Conservation (phyloP, 345 rosid species). For the Mercurialis annua region DNA sequence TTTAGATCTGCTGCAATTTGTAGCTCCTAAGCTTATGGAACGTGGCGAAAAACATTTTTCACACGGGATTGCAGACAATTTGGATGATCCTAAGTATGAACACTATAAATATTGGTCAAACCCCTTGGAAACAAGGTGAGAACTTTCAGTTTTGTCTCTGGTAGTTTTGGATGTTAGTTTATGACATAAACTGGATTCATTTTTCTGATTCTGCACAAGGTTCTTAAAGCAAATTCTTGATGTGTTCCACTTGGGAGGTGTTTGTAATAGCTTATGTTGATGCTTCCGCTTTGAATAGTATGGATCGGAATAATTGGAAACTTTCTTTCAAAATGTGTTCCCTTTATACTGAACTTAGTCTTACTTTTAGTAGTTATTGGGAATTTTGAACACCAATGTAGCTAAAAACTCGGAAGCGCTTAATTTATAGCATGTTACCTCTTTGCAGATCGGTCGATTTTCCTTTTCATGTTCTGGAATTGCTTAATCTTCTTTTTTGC, state of each 20-base stretch:
- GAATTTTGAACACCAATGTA: too few relatives aligned
- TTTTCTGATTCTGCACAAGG: not conserved
- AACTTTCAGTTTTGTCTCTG: not conserved
- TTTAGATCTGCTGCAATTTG: conserved; percentile 56
- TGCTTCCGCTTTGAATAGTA: not conserved
- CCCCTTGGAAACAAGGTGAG: conserved; percentile 68
- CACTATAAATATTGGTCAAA: conserved; percentile 70
- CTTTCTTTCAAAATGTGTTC: not conserved
- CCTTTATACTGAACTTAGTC: not conserved
- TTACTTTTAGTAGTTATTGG: not conserved
- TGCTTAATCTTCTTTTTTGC: conserved; percentile 8
- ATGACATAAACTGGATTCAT: not conserved
- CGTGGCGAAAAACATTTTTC: conserved; percentile 65
- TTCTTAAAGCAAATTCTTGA: not conserved
- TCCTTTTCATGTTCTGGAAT: not conserved
- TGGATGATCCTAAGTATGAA: conserved; percentile 57
- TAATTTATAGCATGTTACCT: not conserved
- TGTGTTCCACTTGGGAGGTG: not conserved
- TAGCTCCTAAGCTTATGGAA: conserved; percentile 62
- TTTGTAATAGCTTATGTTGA: not conserved
- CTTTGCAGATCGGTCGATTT: not conserved
- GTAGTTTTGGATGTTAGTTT: not conserved
- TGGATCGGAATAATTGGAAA: not conserved
- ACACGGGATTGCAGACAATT: conserved; percentile 62
- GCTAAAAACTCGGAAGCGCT: not conserved